Percentiles rank a stretch among this genome's conserved stretches.
Evolutionary conservation across 2,329 filamentous ascomycete species (phyloP).

Genomic region (Fusarium sp.): DNA sequence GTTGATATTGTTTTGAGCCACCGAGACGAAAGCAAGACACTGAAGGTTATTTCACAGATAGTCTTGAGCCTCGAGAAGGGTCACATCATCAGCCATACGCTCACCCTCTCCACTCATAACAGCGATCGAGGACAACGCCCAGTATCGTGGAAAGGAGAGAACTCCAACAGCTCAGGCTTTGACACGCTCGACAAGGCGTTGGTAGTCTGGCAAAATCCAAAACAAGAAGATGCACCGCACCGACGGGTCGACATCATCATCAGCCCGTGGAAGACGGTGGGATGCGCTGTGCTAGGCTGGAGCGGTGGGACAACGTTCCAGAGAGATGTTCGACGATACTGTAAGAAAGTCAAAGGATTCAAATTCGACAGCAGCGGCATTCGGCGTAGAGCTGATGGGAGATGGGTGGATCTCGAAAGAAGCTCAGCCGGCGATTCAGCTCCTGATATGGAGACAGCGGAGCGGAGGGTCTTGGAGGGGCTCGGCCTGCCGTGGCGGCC

Average conservation of each 20-base stretch:
- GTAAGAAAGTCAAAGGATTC: slow-evolving; percentile 78
- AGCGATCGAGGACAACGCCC: slow-evolving; percentile 79
- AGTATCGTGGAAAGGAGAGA: slow-evolving; percentile 66
- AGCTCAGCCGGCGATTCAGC: slow-evolving; percentile 59
- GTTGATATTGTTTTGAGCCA: slow-evolving; percentile 91
- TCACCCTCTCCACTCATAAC: slow-evolving; percentile 78
- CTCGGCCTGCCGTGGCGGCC: slow-evolving; percentile 78
- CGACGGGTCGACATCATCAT: slow-evolving; percentile 94
- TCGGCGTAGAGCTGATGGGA: slow-evolving; percentile 74
- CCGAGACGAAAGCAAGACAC: slow-evolving; percentile 77
- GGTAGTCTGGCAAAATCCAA: slow-evolving; percentile 83
- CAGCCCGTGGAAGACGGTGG: slow-evolving; percentile 88
- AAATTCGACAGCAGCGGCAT: slow-evolving; percentile 96
- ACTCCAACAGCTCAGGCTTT: slow-evolving; percentile 72
- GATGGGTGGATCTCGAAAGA: slow-evolving; percentile 80
- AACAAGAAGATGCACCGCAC: slow-evolving; percentile 64
- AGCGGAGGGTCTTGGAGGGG: slow-evolving; percentile 84
- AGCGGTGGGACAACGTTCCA: slow-evolving; percentile 91
- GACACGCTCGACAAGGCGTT: slow-evolving; percentile 93
- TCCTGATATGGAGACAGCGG: slow-evolving; percentile 79
- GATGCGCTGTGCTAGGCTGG: slow-evolving; percentile 92
- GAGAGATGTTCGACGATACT: slow-evolving; percentile 86
- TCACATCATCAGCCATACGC: slow-evolving; percentile 84
- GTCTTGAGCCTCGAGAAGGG: slow-evolving; percentile 78
- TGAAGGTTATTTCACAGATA: slow-evolving; percentile 79